Evolutionary conservation across 768 basidiomycete genomes (phyloP), one percentile per base, ranked within the genome.

Genomic region (Dentipellis sp.): DNA sequence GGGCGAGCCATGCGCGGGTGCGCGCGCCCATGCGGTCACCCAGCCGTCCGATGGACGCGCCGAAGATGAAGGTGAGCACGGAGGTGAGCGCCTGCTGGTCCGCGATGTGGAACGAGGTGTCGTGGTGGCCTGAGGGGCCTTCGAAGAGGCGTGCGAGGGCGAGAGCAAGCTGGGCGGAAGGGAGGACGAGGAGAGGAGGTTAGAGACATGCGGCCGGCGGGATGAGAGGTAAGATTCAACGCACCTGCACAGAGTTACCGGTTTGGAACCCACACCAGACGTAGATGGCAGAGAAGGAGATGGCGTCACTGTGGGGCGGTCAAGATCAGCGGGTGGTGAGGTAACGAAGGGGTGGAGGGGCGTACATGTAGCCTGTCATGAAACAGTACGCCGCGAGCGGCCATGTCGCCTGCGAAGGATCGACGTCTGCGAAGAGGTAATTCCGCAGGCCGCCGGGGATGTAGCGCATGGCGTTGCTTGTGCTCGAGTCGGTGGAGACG

Each of bases 191-290:
- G 6, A 45, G 23, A 34, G 52, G 19, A 42, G 12, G 50, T 10
- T 19, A 45, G 42, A 19, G 42, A 29, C 29, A 29, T 29, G 29
- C 3, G 29, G 29, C 3, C 29, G 29, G 29, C 42, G n/a, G 19
- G n/a, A 45, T 19, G 53, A 50, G 37, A 50, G 51, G 19, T 38
- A 53, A 37, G 47, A 21, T 38, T 59, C 37, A 21, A 62, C 70
- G 56, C 62, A 84, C 83, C 73, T 86, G 84, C 10, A 81, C 75
- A 60, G 81, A 81, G 65, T 88, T 88, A 52, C 86, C 88, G 0
- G 88, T 91, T 68, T 91, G 89, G 69, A 91, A 91, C 12, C 84
- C 88, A 67, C 84, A 87, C 88, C 90, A 92, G 11, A 91, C 81
- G 67, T 83, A 91, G 49, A 89, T 73, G 2, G 90, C 85, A 46